Conservation (phyloP, 139 green algal species). For the Chlorella vulgaris region DNA sequence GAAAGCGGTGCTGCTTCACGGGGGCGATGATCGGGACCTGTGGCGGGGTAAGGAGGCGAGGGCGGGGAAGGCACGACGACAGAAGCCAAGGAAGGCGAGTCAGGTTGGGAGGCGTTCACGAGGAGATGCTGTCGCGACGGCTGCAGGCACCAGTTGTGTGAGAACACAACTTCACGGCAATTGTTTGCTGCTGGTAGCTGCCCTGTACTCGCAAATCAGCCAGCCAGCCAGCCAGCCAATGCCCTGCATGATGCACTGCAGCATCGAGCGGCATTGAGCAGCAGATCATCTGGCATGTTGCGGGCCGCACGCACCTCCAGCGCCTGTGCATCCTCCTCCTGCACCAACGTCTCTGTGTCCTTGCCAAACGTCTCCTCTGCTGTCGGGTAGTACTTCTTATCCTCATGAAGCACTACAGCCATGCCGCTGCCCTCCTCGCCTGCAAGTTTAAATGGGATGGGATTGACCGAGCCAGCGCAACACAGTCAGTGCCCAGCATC, state of each 20-base stretch:
- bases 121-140: no score
- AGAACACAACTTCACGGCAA: no score
- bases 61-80: neutral
- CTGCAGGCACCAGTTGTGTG: neutral
- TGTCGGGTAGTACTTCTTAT: slow-evolving; percentile 99
- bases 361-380: slow-evolving; percentile 93
- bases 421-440: slow-evolving; percentile 60
- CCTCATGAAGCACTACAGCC: slow-evolving; percentile 91
- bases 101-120: neutral
- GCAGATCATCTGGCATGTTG: neutral
- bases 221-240: no score
- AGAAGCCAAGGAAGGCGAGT: neutral
- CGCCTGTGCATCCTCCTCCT: slow-evolving; percentile 98
- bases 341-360: slow-evolving; percentile 93
- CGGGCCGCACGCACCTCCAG: slow-evolving; percentile 70
- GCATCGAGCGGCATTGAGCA: neutral
- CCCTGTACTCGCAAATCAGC: no score
- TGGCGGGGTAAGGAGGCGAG: slow-evolving; percentile 49
- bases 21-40: slow-evolving; percentile 97
- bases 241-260: no score
- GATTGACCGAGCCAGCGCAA: no score
- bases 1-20: slow-evolving; percentile 74
- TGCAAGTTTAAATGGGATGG: neutral
- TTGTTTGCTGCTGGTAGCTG: neutral
- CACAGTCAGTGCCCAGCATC: no score